A percentile compares a stretch with the other conserved stretches of the same genome.
phyloP scores from a whole-genome alignment of 345 rosid species.

The Acer negundo region DNA sequence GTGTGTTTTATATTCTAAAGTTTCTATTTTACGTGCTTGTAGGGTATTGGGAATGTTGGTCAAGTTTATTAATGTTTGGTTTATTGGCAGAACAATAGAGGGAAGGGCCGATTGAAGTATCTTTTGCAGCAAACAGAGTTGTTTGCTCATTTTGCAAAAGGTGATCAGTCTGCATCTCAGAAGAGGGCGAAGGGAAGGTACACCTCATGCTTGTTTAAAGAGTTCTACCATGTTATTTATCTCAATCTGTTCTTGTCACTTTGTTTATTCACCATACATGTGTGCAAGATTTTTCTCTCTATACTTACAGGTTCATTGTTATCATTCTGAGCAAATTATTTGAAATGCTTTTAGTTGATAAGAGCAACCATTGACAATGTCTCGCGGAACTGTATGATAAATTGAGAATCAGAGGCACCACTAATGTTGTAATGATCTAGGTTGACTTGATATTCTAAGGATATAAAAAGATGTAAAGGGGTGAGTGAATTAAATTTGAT shows the following conservation, averaged over 20 bases:
- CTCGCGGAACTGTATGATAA: background rate
- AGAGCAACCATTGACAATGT: background rate
- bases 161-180: slow-evolving; percentile 67
- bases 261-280: background rate
- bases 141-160: slow-evolving; percentile 97
- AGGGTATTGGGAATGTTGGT: slow-evolving; percentile 1
- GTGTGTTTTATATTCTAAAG: background rate
- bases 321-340: background rate
- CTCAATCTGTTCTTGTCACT: background rate
- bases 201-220: slow-evolving; percentile 5
- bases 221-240: background rate
- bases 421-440: background rate
- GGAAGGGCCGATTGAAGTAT: slow-evolving; percentile 89
- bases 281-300: background rate
- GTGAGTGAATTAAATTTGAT: background rate
- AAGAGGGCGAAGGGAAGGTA: slow-evolving; percentile 90
- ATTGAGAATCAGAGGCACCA: background rate
- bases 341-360: background rate
- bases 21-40: background rate
- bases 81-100: slow-evolving; percentile 69
- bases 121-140: slow-evolving; percentile 96
- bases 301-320: background rate
- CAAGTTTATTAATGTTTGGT: slow-evolving; percentile 14
- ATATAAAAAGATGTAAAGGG: background rate
- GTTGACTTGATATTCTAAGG: background rate